Conservation (phyloP, 2,329 filamentous ascomycete genomes). For the Trichoderma koningii region DNA sequence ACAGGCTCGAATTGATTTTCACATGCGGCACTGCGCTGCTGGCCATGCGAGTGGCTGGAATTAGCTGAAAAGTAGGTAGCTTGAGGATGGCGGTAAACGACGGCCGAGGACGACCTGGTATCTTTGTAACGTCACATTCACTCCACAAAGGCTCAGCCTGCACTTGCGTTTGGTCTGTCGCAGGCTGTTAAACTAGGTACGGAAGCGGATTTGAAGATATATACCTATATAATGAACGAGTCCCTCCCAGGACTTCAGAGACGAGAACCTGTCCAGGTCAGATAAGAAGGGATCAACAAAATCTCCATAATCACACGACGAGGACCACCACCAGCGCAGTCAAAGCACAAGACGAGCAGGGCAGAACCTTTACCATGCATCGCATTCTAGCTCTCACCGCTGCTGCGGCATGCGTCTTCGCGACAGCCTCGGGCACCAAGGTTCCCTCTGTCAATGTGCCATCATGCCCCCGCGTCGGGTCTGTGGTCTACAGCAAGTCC, state of each 20-base stretch:
- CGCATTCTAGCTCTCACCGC: conserved; percentile 14
- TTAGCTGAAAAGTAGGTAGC: background rate
- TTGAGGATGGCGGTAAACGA: conserved; percentile 2
- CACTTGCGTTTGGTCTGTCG: background rate
- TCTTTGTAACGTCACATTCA: conserved; percentile 27
- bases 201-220: background rate
- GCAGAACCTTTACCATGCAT: conserved; percentile 10
- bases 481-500: conserved; percentile 45
- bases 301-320: no score
- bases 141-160: conserved; percentile 13
- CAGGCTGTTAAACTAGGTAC: background rate
- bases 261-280: background rate
- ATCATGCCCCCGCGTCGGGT: conserved; percentile 42
- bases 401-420: conserved; percentile 17
- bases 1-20: conserved; percentile 3
- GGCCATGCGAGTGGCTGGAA: conserved; percentile 16
- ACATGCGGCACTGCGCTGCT: background rate
- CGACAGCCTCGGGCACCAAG: conserved; percentile 13
- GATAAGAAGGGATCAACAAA: background rate
- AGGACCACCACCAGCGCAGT: background rate
- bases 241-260: background rate
- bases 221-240: conserved; percentile 7
- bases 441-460: conserved; percentile 43
- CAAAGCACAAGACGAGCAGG: background rate
- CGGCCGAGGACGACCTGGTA: conserved; percentile 20